Conservation (phyloP, 495 filamentous ascomycete genomes). For the Mytilinidion resinicola region DNA sequence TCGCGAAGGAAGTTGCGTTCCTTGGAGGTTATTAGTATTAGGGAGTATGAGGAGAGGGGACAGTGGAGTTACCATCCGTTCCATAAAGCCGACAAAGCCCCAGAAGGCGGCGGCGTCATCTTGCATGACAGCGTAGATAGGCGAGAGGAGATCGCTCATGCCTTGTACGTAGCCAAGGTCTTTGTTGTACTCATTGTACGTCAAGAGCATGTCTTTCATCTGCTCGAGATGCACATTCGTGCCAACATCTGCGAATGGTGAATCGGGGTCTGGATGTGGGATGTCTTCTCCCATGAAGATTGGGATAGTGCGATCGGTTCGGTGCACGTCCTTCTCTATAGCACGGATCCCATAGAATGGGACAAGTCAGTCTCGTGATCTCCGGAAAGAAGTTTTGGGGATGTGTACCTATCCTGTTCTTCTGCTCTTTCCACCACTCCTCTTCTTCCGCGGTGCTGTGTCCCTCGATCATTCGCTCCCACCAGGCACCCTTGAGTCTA, state of each 20-base stretch:
- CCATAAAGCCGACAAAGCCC: conserved; percentile 94
- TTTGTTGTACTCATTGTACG: conserved; percentile 94
- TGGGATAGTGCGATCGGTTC: conserved; percentile 86
- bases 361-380: conserved; percentile 37
- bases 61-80: conserved; percentile 62
- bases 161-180: conserved; percentile 95
- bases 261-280: conserved; percentile 95
- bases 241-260: conserved; percentile 81
- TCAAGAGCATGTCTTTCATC: conserved; percentile 97
- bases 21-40: conserved; percentile 28
- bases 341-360: conserved; percentile 42
- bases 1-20: conserved; percentile 96
- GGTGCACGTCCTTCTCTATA: conserved; percentile 94
- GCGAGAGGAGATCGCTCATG: conserved; percentile 94
- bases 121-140: conserved; percentile 93
- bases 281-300: conserved; percentile 95
- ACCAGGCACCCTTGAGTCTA: conserved; percentile 89
- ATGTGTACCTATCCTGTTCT: conserved; percentile 77
- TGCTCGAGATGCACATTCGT: conserved; percentile 98
- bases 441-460: conserved; percentile 66
- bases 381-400: conserved; percentile 12
- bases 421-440: conserved; percentile 96
- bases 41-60: neutral
- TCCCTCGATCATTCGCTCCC: conserved; percentile 84
- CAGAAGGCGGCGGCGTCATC: conserved; percentile 96